A percentile compares a stretch with the other conserved stretches of the same genome.
These are phyloP conservation scores for Fusarium brevicatenulatum DNA, from an alignment of 2,329 filamentous ascomycete genomes.

Conservation along the genomic window DNA sequence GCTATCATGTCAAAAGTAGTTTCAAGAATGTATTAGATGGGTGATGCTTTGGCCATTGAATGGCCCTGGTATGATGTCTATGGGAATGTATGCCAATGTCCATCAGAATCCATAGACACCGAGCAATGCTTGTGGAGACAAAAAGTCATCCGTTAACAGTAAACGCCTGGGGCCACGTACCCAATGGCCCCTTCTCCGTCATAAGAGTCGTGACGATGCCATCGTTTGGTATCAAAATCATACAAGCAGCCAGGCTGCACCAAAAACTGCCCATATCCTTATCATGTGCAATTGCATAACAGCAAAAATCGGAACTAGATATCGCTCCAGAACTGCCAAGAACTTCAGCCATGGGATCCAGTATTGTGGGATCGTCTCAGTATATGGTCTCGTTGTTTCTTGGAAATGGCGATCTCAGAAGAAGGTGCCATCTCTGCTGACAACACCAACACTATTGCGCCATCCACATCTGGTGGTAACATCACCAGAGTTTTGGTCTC, in stretches of 20 bases:
- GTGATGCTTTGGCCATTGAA: background rate
- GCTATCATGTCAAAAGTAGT: background rate
- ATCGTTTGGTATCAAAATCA: slow-evolving; percentile 46
- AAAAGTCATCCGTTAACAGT: slow-evolving; percentile 28
- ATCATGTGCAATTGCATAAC: background rate
- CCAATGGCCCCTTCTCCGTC: slow-evolving; percentile 31
- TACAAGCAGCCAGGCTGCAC: slow-evolving; percentile 38
- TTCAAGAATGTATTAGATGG: background rate
- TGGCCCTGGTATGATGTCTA: background rate
- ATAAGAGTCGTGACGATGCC: slow-evolving; percentile 42
- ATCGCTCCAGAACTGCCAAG: background rate
- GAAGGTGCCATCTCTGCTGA: slow-evolving; percentile 65
- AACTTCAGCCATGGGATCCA: background rate
- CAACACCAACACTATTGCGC: slow-evolving; percentile 66
- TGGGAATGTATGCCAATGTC: slow-evolving; percentile 1
- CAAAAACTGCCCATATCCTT: slow-evolving; percentile 4
- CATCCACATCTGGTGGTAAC: slow-evolving; percentile 60
- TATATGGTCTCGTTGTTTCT: background rate
- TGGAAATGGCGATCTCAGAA: slow-evolving; percentile 48
- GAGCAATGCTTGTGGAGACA: slow-evolving; percentile 27
- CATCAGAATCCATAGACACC: slow-evolving; percentile 23
- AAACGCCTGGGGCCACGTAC: slow-evolving; percentile 36
- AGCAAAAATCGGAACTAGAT: slow-evolving; percentile 3
- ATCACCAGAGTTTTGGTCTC: slow-evolving; percentile 47
- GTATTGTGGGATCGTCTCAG: background rate